Percentiles rank a stretch among this genome's conserved stretches.
These are phyloP conservation scores for Hyphodiscus hymeniophilus DNA, from an alignment of 495 filamentous ascomycete species.

Conservation along the genomic window DNA sequence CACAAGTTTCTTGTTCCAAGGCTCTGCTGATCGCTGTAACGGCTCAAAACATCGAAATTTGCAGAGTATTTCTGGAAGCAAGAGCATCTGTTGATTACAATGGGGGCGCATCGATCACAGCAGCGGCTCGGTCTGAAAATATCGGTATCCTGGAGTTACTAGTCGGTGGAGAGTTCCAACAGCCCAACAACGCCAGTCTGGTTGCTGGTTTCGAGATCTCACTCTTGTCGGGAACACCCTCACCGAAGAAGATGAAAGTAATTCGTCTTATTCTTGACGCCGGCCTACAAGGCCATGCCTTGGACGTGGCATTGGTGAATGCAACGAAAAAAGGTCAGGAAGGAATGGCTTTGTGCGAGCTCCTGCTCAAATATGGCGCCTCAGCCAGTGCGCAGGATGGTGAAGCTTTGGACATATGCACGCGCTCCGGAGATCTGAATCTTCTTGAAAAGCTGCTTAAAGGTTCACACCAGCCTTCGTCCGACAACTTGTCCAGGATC, in stretches of 20 bases:
- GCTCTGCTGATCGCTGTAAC: constrained; percentile 11
- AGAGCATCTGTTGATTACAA: constrained; percentile 13
- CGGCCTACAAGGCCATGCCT: constrained; percentile 7
- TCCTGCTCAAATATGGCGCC: constrained; percentile 12
- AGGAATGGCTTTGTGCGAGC: constrained; percentile 2
- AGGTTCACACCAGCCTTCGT: neutral
- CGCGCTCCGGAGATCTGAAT: constrained; percentile 3
- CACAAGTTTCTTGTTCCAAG: constrained; percentile 9
- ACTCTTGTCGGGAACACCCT: neutral
- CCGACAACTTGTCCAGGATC: constrained; percentile 5
- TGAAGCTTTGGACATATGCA: constrained; percentile 10
- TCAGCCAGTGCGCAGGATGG: constrained; percentile 6
- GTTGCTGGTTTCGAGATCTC: constrained; percentile 9
- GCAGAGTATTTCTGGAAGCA: constrained; percentile 14
- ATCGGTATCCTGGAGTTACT: constrained; percentile 12
- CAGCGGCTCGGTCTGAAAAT: constrained; percentile 11
- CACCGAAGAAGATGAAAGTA: constrained; percentile 6
- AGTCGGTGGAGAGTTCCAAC: constrained; percentile 9
- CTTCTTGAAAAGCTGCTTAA: constrained; percentile 1
- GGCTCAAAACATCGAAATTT: constrained; percentile 8
- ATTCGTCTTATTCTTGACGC: constrained; percentile 9
- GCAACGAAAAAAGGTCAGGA: constrained; percentile 4
- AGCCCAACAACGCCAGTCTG: constrained; percentile 10
- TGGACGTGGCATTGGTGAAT: constrained; percentile 8
- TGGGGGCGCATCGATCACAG: constrained; percentile 1